Conservation (phyloP, 768 basidiomycete species). For the Serendipita indica region DNA sequence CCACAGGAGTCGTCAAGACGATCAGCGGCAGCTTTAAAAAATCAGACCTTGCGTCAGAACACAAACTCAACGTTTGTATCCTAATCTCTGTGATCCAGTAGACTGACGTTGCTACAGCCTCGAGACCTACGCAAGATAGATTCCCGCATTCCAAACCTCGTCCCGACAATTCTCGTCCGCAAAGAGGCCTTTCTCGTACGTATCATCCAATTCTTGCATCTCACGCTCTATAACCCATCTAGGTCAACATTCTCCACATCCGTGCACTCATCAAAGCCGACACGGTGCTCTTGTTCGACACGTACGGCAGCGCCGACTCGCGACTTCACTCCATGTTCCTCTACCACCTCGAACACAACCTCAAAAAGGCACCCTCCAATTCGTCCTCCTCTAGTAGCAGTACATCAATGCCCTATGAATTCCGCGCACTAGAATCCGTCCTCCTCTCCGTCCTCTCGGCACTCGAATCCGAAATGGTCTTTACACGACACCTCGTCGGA, state of each 20-base stretch:
- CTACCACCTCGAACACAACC: slow-evolving; percentile 83
- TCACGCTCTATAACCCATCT: slow-evolving; percentile 12
- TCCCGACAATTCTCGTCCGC: slow-evolving; percentile 84
- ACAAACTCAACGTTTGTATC: slow-evolving; percentile 69
- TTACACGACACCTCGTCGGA: slow-evolving; percentile 80
- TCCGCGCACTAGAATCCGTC: slow-evolving; percentile 84
- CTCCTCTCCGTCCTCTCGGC: slow-evolving; percentile 83
- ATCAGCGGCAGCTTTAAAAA: slow-evolving; percentile 84
- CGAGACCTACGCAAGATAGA: slow-evolving; percentile 96
- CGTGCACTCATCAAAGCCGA: slow-evolving; percentile 90
- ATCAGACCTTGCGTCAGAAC: slow-evolving; percentile 74
- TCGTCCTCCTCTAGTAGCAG: no score
- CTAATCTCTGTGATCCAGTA: neutral
- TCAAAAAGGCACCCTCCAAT: slow-evolving; percentile 33
- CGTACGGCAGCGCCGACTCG: slow-evolving; percentile 76
- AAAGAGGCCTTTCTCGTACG: slow-evolving; percentile 75
- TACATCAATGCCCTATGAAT: slow-evolving; percentile 69
- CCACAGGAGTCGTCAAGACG: slow-evolving; percentile 64
- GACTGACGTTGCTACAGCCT: slow-evolving; percentile 34
- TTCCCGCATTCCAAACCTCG: slow-evolving; percentile 82
- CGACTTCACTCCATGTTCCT: slow-evolving; percentile 74
- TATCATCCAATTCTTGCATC: slow-evolving; percentile 15
- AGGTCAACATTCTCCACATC: slow-evolving; percentile 92
- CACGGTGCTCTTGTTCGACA: slow-evolving; percentile 81
- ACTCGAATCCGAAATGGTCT: slow-evolving; percentile 91